Base-by-base conservation (phyloP, 495 filamentous ascomycete genomes). In the Penicillium cosmopolitanum region DNA sequence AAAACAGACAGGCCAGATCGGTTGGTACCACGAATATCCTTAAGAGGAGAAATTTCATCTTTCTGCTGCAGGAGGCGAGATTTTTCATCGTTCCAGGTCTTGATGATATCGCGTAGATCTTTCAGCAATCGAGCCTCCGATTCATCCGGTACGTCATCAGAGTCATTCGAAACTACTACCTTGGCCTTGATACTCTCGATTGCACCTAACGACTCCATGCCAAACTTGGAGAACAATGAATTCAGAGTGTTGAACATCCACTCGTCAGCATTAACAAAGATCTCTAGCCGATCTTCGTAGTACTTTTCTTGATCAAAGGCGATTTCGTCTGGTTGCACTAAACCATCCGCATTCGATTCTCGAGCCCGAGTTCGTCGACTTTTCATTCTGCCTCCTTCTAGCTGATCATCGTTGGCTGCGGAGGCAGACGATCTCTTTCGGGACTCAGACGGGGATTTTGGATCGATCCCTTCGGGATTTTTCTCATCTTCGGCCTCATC, bases 291-390 rank as follows among this genome's bases (percentile, higher is more conserved):
- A 51, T 88, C 86, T 52, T 89, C 87, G 55, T 87, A 85, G 56
- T 90, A 85, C 11, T 85, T 88, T n/a, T 82, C 80, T 34, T 85
- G 83, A 57, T 93, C 89, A 60, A 88, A 81, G 5, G 73, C 63
- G 21, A 78, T 68, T 44, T 82, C 82, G 21, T 91, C 90, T 5
- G 66, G 69, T 16, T 69, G 71, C 38, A 68, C 68, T 18, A 74
- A 66, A 10, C 64, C 66, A 19, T 90, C 91, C 2, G 73, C 72
- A 57, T 85, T 85, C 6, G 87, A 89, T 51, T 93, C 92, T 36
- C 92, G 83, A 28, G 90, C 87, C 60, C 91, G 84, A 28, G 90
- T 91, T 50, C 93, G 83, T 66, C 94, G 93, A 74, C 91, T 96
- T 65, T 92, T 85, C 65, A 88, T 85, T 47, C 89, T 82, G 5